Conservation (phyloP, 148 eudicot genomes). For the Spergularia bocconei region DNA sequence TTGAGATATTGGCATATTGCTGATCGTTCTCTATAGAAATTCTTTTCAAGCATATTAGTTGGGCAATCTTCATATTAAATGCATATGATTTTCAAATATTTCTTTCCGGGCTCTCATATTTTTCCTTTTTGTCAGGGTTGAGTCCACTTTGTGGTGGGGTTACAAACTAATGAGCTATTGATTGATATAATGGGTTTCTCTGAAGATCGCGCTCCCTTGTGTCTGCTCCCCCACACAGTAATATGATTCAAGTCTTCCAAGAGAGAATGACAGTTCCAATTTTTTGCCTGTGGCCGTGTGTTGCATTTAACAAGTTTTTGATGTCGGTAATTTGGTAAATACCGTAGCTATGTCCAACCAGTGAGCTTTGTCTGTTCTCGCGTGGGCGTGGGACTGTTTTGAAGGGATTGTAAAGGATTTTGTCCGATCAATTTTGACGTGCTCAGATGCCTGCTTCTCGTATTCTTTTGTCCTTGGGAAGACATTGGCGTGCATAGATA, state of each 20-base stretch:
- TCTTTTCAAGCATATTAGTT: too few relatives aligned
- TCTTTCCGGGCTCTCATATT: not conserved
- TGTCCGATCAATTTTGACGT: slow-evolving; percentile 18
- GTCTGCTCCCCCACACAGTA: slow-evolving; percentile 25
- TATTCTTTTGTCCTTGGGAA: too few relatives aligned
- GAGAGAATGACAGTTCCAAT: slow-evolving; percentile 17
- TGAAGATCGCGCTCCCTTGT: slow-evolving; percentile 11
- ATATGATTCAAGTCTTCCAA: slow-evolving; percentile 16
- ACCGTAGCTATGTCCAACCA: not conserved
- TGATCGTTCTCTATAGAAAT: not conserved
- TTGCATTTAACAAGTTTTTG: slow-evolving; percentile 10
- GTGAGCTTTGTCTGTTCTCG: slow-evolving; percentile 7
- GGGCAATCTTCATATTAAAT: not conserved
- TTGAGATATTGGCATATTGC: not conserved
- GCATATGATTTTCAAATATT: not conserved
- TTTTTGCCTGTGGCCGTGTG: slow-evolving; percentile 5
- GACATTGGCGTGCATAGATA: not conserved
- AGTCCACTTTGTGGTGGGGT: slow-evolving; percentile 11
- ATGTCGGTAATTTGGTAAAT: slow-evolving; percentile 25
- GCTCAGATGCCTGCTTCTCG: not conserved
- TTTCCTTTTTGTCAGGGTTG: not conserved
- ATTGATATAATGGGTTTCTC: not conserved
- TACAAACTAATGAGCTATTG: slow-evolving; percentile 2
- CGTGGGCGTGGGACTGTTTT: not conserved
- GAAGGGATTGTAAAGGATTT: slow-evolving; percentile 6